Conservation (phyloP, 768 basidiomycete species). For the Coprinopsis cinerea region DNA sequence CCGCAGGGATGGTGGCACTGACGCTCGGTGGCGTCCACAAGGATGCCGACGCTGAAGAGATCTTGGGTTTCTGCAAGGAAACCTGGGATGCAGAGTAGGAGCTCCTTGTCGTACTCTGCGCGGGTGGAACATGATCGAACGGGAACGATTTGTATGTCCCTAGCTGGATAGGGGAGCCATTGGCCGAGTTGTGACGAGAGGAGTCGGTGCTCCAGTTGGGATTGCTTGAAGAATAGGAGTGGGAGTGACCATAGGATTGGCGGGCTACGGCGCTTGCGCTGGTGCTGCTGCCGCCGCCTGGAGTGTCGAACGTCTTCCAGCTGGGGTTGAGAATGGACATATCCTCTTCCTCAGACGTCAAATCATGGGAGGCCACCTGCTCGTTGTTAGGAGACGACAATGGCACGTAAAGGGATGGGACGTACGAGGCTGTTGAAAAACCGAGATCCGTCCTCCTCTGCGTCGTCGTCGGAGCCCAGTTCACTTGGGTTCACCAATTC, state of each 20-base stretch:
- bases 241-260: background rate
- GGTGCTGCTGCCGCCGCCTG: background rate
- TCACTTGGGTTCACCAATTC: slow-evolving; percentile 39
- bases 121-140: background rate
- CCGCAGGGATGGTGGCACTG: no score
- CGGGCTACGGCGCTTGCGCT: background rate
- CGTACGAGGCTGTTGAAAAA: slow-evolving; percentile 23
- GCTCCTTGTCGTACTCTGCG: background rate
- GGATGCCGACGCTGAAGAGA: no score
- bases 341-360: slow-evolving; percentile 27
- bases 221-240: slow-evolving; percentile 10
- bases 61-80: no score
- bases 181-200: slow-evolving; percentile 17
- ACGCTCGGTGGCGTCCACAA: no score
- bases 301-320: background rate
- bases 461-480: slow-evolving; percentile 34
- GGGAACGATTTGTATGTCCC: slow-evolving; percentile 10
- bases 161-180: slow-evolving; percentile 10
- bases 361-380: slow-evolving; percentile 20
- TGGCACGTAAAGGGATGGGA: slow-evolving; percentile 1
- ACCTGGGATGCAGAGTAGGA: background rate
- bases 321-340: slow-evolving; percentile 10
- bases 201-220: slow-evolving; percentile 17
- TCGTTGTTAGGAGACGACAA: background rate
- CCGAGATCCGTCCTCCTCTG: slow-evolving; percentile 28